A percentile compares a stretch with the other conserved stretches of the same genome.
Evolutionary conservation across 176 grass and related monocot species (phyloP).

Genomic region (Pontederia paniculata): DNA sequence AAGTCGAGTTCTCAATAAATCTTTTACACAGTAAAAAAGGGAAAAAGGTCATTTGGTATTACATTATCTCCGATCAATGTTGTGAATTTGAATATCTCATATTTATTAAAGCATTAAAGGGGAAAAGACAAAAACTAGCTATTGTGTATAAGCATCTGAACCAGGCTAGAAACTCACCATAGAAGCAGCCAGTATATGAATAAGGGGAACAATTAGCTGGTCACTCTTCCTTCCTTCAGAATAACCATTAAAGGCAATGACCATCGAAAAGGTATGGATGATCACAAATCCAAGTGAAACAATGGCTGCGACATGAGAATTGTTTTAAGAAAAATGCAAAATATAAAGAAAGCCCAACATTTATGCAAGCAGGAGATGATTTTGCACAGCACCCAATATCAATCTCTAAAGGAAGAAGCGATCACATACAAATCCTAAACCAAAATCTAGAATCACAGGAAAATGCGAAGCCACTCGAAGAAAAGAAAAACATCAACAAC

Average conservation of each 20-base stretch:
- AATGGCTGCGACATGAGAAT: constrained; percentile 49
- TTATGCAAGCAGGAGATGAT: neutral
- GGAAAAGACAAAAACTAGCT: neutral
- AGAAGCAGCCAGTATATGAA: constrained; percentile 62
- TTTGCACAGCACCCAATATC: too few species aligned
- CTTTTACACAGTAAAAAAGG: too few species aligned
- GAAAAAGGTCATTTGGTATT: too few species aligned
- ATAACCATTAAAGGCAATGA: constrained; percentile 96
- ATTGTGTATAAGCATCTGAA: too few species aligned
- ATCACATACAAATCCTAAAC: too few species aligned
- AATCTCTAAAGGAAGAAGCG: too few species aligned
- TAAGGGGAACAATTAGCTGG: constrained; percentile 47
- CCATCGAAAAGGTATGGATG: constrained; percentile 92
- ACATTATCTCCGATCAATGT: too few species aligned
- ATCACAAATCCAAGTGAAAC: constrained; percentile 83
- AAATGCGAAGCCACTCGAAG: too few species aligned
- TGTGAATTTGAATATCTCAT: too few species aligned
- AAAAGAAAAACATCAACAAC: too few species aligned
- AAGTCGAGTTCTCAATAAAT: too few species aligned
- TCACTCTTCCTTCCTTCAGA: constrained; percentile 59
- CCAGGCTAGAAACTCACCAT: constrained; percentile 42
- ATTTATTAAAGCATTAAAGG: neutral
- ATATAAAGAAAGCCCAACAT: neutral
- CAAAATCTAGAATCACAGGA: too few species aligned
- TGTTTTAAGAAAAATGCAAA: constrained; percentile 1